phyloP scores from a whole-genome alignment of 2,329 filamentous ascomycete species.

The Fusarium sp. region DNA sequence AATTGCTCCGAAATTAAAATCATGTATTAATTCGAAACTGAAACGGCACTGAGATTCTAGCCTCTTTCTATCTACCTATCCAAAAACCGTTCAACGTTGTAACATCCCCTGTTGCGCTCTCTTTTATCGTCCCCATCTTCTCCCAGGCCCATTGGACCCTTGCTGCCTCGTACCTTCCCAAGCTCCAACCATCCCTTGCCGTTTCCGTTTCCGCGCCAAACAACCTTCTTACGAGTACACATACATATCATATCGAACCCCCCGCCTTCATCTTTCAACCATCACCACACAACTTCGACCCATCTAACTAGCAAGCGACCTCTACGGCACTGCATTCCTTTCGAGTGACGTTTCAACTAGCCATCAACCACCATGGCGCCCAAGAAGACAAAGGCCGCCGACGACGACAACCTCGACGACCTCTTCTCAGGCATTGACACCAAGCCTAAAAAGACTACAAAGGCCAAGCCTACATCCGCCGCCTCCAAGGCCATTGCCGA shows the following conservation, averaged over 20 bases:
- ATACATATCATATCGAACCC: constrained; percentile 13
- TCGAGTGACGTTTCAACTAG: not conserved
- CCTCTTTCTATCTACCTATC: not conserved
- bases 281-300: constrained; percentile 18
- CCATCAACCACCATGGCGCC: constrained; percentile 64
- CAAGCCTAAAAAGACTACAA: constrained; percentile 62
- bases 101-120: not conserved
- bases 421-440: constrained; percentile 73
- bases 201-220: constrained; percentile 32
- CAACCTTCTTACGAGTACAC: constrained; percentile 37
- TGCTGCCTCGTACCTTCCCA: constrained; percentile 33
- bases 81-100: not conserved
- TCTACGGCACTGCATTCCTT: not conserved
- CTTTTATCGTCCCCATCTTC: not conserved
- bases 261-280: constrained; percentile 24
- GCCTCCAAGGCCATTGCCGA: constrained; percentile 64
- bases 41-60: not conserved
- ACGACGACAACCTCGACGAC: constrained; percentile 74
- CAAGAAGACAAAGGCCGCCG: constrained; percentile 69
- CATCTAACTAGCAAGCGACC: not conserved
- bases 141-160: constrained; percentile 30
- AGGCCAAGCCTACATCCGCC: constrained; percentile 62
- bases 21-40: not conserved
- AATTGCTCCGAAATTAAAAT: constrained; percentile 10
- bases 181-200: constrained; percentile 35